Conservation (phyloP, 2,329 filamentous ascomycete species). For the Fusarium solani-melongenae region DNA sequence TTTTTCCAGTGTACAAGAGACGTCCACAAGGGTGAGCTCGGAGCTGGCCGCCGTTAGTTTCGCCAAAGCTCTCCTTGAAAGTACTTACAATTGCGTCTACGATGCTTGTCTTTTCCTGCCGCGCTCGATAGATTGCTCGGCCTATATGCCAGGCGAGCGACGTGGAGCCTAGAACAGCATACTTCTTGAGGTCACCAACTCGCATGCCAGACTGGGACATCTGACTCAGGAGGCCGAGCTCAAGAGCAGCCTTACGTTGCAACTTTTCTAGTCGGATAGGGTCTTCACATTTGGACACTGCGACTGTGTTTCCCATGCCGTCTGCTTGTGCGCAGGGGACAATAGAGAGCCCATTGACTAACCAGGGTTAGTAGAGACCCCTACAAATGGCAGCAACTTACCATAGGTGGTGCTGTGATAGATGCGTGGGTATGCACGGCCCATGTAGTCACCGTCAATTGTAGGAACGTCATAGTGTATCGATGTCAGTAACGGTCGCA, state of each 20-base stretch:
- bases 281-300: neutral
- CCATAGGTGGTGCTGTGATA: neutral
- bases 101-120: neutral
- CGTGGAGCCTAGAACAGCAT: neutral
- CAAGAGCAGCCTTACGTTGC: neutral
- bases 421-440: constrained; percentile 1
- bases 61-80: neutral
- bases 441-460: constrained; percentile 6
- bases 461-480: neutral
- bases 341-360: neutral
- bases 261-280: neutral
- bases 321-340: neutral
- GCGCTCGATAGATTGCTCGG: neutral
- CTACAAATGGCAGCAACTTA: neutral
- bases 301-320: neutral
- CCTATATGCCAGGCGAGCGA: neutral
- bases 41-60: neutral
- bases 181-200: neutral
- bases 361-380: neutral
- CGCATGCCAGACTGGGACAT: neutral
- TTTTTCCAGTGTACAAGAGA: neutral
- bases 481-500: neutral
- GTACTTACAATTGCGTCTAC: neutral
- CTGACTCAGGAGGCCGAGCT: neutral
- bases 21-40: neutral